A percentile compares a stretch with the other conserved stretches of the same genome.
Evolutionary conservation across 139 green algal genomes (phyloP).

Genomic region (Tetradesmus lagerheimii): DNA sequence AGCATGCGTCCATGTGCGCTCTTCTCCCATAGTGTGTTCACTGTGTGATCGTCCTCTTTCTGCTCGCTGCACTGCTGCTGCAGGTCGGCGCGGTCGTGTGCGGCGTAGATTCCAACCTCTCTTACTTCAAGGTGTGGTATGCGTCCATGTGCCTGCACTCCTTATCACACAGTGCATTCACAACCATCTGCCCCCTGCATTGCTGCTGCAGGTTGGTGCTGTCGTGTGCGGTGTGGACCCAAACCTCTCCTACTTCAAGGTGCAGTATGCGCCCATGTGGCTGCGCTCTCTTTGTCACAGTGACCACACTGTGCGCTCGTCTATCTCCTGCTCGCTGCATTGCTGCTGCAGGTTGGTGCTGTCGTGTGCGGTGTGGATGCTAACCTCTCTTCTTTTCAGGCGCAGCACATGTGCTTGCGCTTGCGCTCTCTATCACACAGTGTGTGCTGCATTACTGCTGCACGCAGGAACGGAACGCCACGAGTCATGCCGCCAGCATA

Average conservation of each 20-base stretch:
- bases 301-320: no score
- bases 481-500: no score
- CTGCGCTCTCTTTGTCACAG: constrained; percentile 62
- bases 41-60: no score
- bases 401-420: no score
- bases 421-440: no score
- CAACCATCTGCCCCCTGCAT: constrained; percentile 78
- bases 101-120: constrained; percentile 38
- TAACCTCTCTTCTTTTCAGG: constrained; percentile 40
- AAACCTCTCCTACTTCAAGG: constrained; percentile 45
- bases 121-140: constrained; percentile 73
- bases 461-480: no score
- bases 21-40: no score
- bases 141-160: constrained; percentile 18
- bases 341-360: constrained; percentile 35
- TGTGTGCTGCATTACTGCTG: no score
- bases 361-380: constrained; percentile 49
- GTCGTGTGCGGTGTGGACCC: constrained; percentile 49
- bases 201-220: constrained; percentile 35
- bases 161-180: constrained; percentile 64
- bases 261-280: constrained; percentile 92
- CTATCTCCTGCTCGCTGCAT: no score
- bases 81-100: constrained; percentile 48
- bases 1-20: constrained; percentile 93
- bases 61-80: not conserved